Evolutionary conservation across 352 stramenopile species (phyloP), one percentile per base, ranked within the genome.

Genomic region (Blastocystis sp.): DNA sequence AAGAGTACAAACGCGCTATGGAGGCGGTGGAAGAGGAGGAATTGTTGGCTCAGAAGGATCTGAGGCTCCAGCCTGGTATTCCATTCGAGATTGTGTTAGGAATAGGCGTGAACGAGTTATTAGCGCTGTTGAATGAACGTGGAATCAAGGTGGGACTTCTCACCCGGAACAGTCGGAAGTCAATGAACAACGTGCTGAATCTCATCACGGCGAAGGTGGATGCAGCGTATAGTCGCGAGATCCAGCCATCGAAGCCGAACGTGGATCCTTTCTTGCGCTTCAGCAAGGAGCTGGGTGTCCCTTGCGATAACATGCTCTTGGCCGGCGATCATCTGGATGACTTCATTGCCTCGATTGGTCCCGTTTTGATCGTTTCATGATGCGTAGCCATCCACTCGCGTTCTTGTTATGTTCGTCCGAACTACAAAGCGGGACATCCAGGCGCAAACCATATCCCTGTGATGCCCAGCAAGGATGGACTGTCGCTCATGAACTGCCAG

Each of bases 281-380:
- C 40, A 45, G 74, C 17, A 67, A 69, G 38, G 74, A 66, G 9
- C 66, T 53, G 53, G 60, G 53, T 17, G 48, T 84, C 48, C 74
- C 74, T 41, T 67, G 52, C 9, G 52, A 84, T 9, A 67, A 61
- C 21, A 53, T 84, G 2, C 38, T 84, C 28, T 41, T 84, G 17
- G 74, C 74, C 11, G 74, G 74, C 45, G 74, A 84, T 59, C 74
- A 84, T 70, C 34, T 84, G 23, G 74, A 84, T 52, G 74, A 84
- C 45, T 84, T 84, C 52, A 84, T 84, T 48, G 52, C 74, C 21
- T 62, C 74, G 7, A 53, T 84, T 10, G 56, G 74, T 84, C 7
- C 21, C 2, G 28, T 45, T 19, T 3, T n/a, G 53, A 2, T 67
- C 21, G 41, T 11, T 7, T 19, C 7, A 3, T 79, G 21, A 79